phyloP scores from a whole-genome alignment of 2,329 filamentous ascomycete genomes.

The Magnaporthiopsis incrustans region DNA sequence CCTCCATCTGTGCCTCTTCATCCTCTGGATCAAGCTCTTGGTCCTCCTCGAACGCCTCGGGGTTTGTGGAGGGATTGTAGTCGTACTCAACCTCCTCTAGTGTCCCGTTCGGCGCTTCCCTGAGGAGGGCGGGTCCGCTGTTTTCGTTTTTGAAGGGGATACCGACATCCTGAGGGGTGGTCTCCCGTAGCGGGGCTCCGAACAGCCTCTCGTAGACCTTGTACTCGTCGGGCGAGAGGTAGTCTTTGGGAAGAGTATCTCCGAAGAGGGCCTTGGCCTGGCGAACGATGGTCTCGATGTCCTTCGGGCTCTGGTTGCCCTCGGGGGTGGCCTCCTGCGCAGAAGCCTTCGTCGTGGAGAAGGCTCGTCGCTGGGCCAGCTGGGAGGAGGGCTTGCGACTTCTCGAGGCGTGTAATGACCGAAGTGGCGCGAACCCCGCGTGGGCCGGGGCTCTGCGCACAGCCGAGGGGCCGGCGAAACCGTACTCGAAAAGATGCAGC shows the following conservation, averaged over 20 bases:
- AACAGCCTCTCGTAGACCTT: slow-evolving; percentile 73
- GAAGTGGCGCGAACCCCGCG: background rate
- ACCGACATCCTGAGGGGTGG: slow-evolving; percentile 50
- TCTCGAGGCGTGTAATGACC: slow-evolving; percentile 1
- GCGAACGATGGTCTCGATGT: slow-evolving; percentile 58
- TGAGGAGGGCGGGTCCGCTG: slow-evolving; percentile 40
- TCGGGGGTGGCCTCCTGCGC: background rate
- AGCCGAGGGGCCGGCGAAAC: slow-evolving; percentile 3
- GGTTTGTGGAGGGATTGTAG: slow-evolving; percentile 25
- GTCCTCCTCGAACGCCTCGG: slow-evolving; percentile 33
- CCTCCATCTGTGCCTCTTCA: background rate
- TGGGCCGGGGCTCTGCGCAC: slow-evolving; percentile 1
- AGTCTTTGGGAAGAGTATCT: slow-evolving; percentile 64
- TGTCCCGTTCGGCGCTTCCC: slow-evolving; percentile 45
- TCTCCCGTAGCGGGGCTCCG: slow-evolving; percentile 62
- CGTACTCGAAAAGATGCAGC: slow-evolving; percentile 12
- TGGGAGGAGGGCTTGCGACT: background rate
- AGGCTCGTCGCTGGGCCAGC: slow-evolving; percentile 1
- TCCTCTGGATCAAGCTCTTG: slow-evolving; percentile 1
- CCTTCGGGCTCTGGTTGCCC: slow-evolving; percentile 12
- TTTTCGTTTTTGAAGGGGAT: slow-evolving; percentile 28
- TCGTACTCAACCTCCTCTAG: slow-evolving; percentile 27
- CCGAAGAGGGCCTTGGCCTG: slow-evolving; percentile 68
- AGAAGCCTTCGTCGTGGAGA: slow-evolving; percentile 8
- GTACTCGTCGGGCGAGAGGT: slow-evolving; percentile 64